phyloP scores from a whole-genome alignment of 441 rosid species.

The Adansonia rubrostipa region DNA sequence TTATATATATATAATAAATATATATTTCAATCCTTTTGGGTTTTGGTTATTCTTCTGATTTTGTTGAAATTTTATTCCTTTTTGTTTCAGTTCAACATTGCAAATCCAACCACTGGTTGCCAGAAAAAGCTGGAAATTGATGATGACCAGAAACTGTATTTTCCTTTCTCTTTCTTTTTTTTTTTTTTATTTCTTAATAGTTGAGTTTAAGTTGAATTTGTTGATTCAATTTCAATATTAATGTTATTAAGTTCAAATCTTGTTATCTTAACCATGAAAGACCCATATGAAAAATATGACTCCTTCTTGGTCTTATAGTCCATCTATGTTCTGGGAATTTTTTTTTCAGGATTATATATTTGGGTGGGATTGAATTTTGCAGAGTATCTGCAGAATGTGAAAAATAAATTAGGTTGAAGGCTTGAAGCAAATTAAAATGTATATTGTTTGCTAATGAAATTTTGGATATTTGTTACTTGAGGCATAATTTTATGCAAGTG shows the following conservation, averaged over 20 bases:
- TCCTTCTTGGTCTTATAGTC: too few species aligned
- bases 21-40: neutral
- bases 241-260: neutral
- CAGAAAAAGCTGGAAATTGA: conserved; percentile 65
- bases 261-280: neutral
- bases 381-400: neutral
- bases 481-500: neutral
- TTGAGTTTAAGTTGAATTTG: neutral
- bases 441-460: neutral
- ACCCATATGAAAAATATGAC: neutral
- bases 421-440: neutral
- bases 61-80: neutral
- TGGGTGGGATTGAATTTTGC: neutral
- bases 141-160: conserved; percentile 56
- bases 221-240: neutral
- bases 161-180: neutral
- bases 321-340: neutral
- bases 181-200: neutral
- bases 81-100: conserved; percentile 51
- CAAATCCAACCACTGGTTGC: conserved; percentile 62
- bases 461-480: neutral
- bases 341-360: neutral
- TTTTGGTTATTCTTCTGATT: neutral
- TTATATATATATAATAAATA: neutral
- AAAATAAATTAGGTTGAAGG: neutral